Evolutionary conservation across 2,329 filamentous ascomycete species (phyloP).

Genomic region (Fusarium staphyleae): DNA sequence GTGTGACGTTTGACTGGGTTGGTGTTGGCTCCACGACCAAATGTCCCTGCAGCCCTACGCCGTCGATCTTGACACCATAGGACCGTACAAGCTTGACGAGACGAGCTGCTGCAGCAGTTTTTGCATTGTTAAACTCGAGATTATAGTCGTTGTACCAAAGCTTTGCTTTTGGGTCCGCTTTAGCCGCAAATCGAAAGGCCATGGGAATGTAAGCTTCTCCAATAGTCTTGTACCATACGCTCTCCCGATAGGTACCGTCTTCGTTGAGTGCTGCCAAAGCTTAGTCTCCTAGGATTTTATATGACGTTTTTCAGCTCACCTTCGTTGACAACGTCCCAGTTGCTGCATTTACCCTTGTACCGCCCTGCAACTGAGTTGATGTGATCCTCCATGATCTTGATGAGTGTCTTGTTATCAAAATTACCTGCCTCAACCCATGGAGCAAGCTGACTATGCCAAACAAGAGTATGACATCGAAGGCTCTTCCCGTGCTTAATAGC

Average conservation of each 20-base stretch:
- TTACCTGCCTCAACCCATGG: constrained; percentile 44
- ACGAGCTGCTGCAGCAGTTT: constrained; percentile 44
- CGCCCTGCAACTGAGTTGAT: constrained; percentile 55
- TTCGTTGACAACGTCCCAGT: constrained; percentile 64
- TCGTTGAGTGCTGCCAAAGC: constrained; percentile 51
- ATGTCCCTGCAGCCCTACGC: constrained; percentile 60
- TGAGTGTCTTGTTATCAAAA: constrained; percentile 58
- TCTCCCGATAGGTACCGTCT: constrained; percentile 54
- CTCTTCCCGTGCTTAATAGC: constrained; percentile 54
- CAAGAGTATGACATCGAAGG: constrained; percentile 66
- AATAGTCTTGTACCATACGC: constrained; percentile 56
- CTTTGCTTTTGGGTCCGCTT: constrained; percentile 55
- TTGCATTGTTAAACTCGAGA: constrained; percentile 51
- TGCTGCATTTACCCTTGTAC: constrained; percentile 56
- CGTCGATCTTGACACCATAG: constrained; percentile 56
- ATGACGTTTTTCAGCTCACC: constrained; percentile 13
- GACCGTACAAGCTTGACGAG: constrained; percentile 45
- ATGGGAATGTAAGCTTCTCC: constrained; percentile 59
- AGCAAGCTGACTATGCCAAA: constrained; percentile 50
- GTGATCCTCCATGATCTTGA: constrained; percentile 59
- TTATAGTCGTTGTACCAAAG: constrained; percentile 64
- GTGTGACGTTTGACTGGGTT: constrained; percentile 47
- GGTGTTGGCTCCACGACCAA: constrained; percentile 50
- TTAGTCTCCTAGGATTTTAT: background rate
- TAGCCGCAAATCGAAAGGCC: constrained; percentile 56